Conservation (phyloP, 2,329 filamentous ascomycete genomes). For the Xylaria sp. region DNA sequence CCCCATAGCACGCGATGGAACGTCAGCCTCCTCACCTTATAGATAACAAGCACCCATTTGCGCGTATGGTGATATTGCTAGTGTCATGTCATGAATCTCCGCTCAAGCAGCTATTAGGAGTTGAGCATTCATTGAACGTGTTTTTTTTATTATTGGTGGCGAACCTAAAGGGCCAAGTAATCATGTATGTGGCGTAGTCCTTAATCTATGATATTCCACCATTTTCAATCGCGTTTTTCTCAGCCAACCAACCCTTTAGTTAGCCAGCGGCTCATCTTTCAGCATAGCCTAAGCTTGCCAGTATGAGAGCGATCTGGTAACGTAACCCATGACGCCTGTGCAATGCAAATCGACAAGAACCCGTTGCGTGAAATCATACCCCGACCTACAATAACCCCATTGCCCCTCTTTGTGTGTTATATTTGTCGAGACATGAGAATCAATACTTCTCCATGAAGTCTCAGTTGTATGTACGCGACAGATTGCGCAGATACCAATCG, state of each 20-base stretch:
- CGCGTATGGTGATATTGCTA: too few species aligned
- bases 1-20: conserved; percentile 18
- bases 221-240: conserved; percentile 15
- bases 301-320: conserved; percentile 30
- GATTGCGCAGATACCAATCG: conserved; percentile 98
- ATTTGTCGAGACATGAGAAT: conserved; percentile 30
- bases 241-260: conserved; percentile 17
- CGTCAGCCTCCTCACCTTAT: conserved; percentile 1
- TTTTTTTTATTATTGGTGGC: conserved; percentile 27
- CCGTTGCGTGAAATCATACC: conserved; percentile 35
- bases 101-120: not conserved
- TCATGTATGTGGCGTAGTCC: conserved; percentile 5
- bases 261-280: conserved; percentile 19
- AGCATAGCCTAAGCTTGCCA: conserved; percentile 21
- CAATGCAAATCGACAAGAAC: conserved; percentile 47
- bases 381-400: conserved; percentile 30
- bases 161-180: conserved; percentile 10
- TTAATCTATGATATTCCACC: conserved; percentile 16
- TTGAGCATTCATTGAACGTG: conserved; percentile 12
- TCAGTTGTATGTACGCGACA: conserved; percentile 88
- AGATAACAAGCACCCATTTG: conserved; percentile 4
- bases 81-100: not conserved
- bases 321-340: conserved; percentile 46
- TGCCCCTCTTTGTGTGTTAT: conserved; percentile 23
- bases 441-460: conserved; percentile 19